These are phyloP conservation scores for Euphrasia arctica DNA, from an alignment of 305 asterid species.

Conservation along the genomic window DNA sequence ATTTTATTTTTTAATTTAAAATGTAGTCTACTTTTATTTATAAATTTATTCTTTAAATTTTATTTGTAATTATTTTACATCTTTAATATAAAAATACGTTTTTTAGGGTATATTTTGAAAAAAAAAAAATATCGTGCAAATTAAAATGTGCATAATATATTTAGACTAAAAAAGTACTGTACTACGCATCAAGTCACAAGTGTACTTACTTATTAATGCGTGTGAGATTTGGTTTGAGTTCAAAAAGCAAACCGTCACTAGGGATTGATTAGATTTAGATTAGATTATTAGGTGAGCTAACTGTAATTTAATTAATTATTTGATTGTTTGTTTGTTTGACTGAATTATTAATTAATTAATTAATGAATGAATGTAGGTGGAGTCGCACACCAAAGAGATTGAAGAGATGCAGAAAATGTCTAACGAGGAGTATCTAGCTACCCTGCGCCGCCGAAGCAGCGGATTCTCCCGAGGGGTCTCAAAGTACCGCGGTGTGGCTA, in stretches of 20 bases:
- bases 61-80: too few relatives aligned
- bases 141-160: too few relatives aligned
- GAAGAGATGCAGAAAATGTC: conserved; percentile 49
- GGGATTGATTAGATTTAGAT: background rate
- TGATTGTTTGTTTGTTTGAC: conserved; percentile 9
- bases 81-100: too few relatives aligned
- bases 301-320: background rate
- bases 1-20: too few relatives aligned
- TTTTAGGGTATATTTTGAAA: too few relatives aligned
- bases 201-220: background rate
- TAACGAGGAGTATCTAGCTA: conserved; percentile 57
- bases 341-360: background rate
- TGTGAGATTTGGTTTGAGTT: background rate
- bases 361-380: conserved; percentile 33
- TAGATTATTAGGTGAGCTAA: background rate
- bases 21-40: too few relatives aligned
- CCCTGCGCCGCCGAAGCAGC: conserved; percentile 59
- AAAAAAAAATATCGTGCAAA: too few relatives aligned
- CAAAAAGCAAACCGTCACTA: background rate
- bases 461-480: conserved; percentile 82
- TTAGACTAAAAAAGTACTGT: too few relatives aligned
- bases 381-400: conserved; percentile 38
- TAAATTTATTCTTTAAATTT: too few relatives aligned
- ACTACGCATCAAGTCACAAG: too few relatives aligned
- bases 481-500: conserved; percentile 71